Conservation (phyloP, 495 filamentous ascomycete species). For the Poronia punctata region DNA sequence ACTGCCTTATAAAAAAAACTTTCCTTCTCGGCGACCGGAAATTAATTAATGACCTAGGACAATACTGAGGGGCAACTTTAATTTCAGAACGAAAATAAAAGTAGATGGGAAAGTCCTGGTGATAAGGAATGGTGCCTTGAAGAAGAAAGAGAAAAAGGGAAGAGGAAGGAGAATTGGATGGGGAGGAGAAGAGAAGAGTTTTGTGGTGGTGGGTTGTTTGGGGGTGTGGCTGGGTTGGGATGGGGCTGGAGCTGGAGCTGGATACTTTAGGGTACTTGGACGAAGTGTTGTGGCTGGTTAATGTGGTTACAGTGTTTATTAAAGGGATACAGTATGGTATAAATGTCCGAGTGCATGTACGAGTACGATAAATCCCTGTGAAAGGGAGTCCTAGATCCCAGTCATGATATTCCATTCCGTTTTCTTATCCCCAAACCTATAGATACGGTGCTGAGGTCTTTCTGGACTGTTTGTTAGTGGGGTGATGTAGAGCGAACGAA, state of each 20-base stretch:
- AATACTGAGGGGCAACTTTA: conserved; percentile 26
- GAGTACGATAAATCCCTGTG: no score
- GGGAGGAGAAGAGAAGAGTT: conserved; percentile 1
- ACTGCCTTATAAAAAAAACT: conserved; percentile 24
- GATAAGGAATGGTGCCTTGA: conserved; percentile 49
- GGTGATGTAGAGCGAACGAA: no score
- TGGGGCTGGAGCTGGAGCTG: conserved; percentile 3
- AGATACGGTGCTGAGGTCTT: no score
- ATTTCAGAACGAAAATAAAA: conserved; percentile 12
- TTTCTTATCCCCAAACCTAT: no score
- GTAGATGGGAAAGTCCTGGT: conserved; percentile 31
- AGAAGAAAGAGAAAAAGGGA: conserved; percentile 11
- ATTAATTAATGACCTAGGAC: conserved; percentile 42
- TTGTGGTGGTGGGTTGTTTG: background rate
- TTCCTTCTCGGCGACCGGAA: conserved; percentile 39
- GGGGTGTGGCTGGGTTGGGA: background rate
- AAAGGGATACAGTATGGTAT: no score
- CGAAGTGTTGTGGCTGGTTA: no score
- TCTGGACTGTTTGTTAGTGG: no score
- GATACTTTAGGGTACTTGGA: no score
- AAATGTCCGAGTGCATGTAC: no score
- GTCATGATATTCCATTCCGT: no score
- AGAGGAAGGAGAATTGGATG: conserved; percentile 1
- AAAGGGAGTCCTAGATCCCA: no score
- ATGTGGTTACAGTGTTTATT: no score